phyloP scores from a whole-genome alignment of 352 stramenopile species.

The Phytophthora syringae region DNA sequence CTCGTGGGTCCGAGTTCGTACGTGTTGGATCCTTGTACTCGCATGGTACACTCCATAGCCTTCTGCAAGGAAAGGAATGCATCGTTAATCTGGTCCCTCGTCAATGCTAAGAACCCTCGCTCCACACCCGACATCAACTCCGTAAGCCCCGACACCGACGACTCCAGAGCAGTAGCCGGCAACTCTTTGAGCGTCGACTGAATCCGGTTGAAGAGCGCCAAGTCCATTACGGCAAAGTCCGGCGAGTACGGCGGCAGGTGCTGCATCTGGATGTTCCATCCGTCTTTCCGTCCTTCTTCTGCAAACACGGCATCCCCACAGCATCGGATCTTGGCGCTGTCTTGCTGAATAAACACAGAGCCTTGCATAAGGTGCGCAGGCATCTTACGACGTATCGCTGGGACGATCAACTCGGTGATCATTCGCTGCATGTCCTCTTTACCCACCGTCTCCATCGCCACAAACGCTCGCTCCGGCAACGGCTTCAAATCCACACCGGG shows the following conservation, averaged over 20 bases:
- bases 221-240: conserved; percentile 54
- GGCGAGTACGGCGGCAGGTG: conserved; percentile 48
- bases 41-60: conserved; percentile 51
- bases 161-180: conserved; percentile 6
- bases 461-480: conserved; percentile 9
- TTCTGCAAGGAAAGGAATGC: conserved; percentile 52
- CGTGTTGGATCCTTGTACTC: conserved; percentile 50
- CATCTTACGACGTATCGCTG: conserved; percentile 42
- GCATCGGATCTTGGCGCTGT: conserved; percentile 48
- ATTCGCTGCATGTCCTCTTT: conserved; percentile 55
- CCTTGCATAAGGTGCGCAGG: conserved; percentile 38
- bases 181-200: conserved; percentile 32
- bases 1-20: conserved; percentile 42
- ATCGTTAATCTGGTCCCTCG: conserved; percentile 42
- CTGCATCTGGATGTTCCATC: conserved; percentile 52
- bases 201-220: conserved; percentile 38
- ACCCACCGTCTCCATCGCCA: conserved; percentile 39
- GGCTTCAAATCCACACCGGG: conserved; percentile 4
- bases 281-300: conserved; percentile 44
- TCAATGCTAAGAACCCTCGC: conserved; percentile 35
- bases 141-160: conserved; percentile 22
- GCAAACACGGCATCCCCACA: conserved; percentile 35
- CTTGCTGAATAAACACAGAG: conserved; percentile 51
- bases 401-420: conserved; percentile 42
- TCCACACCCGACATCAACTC: conserved; percentile 38